Evolutionary conservation across 495 filamentous ascomycete species (phyloP).

Genomic region (Xylaria cubensis): DNA sequence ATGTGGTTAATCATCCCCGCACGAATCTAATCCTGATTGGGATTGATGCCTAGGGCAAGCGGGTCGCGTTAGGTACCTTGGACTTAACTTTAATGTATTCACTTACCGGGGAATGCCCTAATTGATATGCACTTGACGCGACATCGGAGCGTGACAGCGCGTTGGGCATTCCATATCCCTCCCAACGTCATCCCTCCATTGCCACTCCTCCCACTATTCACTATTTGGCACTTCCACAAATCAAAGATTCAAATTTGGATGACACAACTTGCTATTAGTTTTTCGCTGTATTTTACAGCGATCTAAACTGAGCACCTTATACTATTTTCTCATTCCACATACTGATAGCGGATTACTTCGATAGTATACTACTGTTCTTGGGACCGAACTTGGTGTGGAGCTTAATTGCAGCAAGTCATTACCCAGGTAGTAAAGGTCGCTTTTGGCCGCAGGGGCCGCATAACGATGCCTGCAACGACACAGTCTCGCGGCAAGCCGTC

Average conservation of each 20-base stretch:
- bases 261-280: neutral
- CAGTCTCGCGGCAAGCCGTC: constrained; percentile 34
- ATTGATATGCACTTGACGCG: constrained; percentile 44
- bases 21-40: neutral
- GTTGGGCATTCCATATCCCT: neutral
- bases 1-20: neutral
- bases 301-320: neutral
- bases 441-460: neutral
- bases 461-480: constrained; percentile 45
- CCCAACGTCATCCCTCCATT: constrained; percentile 20
- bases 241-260: too few species aligned
- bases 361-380: neutral
- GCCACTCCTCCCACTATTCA: constrained; percentile 1
- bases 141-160: constrained; percentile 23
- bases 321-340: neutral
- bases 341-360: neutral
- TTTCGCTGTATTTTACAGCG: neutral
- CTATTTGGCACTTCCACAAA: constrained; percentile 4
- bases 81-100: constrained; percentile 17
- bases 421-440: neutral
- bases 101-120: constrained; percentile 30
- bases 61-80: neutral
- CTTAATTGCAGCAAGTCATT: neutral
- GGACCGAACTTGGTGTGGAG: neutral
- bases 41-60: neutral